These are phyloP conservation scores for Spirogloea muscicola DNA, from an alignment of 139 green algal genomes.

Conservation along the genomic window DNA sequence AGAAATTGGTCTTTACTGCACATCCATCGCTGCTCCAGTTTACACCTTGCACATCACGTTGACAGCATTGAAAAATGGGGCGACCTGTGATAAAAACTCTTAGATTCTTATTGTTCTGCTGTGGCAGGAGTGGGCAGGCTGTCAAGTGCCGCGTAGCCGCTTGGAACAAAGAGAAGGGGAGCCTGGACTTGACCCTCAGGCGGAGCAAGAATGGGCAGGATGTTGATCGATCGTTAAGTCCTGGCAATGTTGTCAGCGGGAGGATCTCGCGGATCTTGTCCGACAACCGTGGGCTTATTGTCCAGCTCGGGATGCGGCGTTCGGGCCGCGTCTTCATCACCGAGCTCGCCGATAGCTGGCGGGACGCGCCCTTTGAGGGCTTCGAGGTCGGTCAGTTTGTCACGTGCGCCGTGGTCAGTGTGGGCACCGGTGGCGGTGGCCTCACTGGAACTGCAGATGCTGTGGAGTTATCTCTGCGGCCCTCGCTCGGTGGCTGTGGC, in stretches of 20 bases:
- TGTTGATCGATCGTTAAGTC: too few relatives aligned
- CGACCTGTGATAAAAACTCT: too few relatives aligned
- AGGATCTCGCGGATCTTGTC: conserved; percentile 40
- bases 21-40: too few relatives aligned
- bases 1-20: too few relatives aligned
- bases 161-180: too few relatives aligned
- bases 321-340: conserved; percentile 63
- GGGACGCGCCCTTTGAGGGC: conserved; percentile 19
- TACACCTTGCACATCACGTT: too few relatives aligned
- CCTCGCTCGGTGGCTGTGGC: conserved; percentile 52
- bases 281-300: conserved; percentile 56
- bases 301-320: conserved; percentile 54
- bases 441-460: background rate
- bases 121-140: too few relatives aligned
- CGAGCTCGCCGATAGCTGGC: conserved; percentile 70
- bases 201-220: too few relatives aligned
- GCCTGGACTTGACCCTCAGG: too few relatives aligned
- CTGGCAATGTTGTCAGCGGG: conserved; percentile 53
- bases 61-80: too few relatives aligned
- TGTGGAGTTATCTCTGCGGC: conserved; percentile 58
- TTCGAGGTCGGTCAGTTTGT: conserved; percentile 49
- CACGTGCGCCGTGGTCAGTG: conserved; percentile 31
- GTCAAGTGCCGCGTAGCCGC: conserved; percentile 8
- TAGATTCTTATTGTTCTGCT: too few relatives aligned
- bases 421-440: background rate